A percentile compares a stretch with the other conserved stretches of the same genome.
These are phyloP conservation scores for Myxozyma vanderwaltii DNA, from an alignment of 805 yeast genomes.

Conservation along the genomic window DNA sequence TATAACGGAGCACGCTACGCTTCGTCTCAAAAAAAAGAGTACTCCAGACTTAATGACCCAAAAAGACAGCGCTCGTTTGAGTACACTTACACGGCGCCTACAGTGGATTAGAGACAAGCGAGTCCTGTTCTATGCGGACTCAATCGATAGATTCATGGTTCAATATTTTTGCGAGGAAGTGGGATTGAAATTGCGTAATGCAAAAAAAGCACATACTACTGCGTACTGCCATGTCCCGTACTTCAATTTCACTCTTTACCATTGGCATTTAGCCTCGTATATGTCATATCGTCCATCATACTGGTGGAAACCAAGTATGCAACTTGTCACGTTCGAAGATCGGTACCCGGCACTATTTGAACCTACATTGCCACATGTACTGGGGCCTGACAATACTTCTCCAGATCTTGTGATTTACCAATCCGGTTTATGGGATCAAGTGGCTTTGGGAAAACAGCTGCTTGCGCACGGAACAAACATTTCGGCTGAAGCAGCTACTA, in stretches of 20 bases:
- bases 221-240: slow-evolving; percentile 19
- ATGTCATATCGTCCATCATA: slow-evolving; percentile 25
- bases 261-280: slow-evolving; percentile 32
- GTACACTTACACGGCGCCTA: slow-evolving; percentile 5
- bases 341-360: slow-evolving; percentile 20
- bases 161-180: slow-evolving; percentile 29
- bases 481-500: not conserved
- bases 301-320: slow-evolving; percentile 31
- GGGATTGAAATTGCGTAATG: not conserved
- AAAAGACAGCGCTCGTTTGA: not conserved
- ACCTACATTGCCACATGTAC: slow-evolving; percentile 17
- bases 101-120: slow-evolving; percentile 27
- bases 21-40: not conserved
- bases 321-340: slow-evolving; percentile 29
- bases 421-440: slow-evolving; percentile 32
- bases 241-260: slow-evolving; percentile 27
- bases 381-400: slow-evolving; percentile 19
- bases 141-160: slow-evolving; percentile 28
- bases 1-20: not conserved
- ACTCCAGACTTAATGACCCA: not conserved
- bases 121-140: slow-evolving; percentile 27
- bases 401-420: slow-evolving; percentile 30
- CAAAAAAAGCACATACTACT: slow-evolving; percentile 19
- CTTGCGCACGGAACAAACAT: not conserved
- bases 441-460: slow-evolving; percentile 12